Percentiles rank a stretch among this genome's conserved stretches.
These are phyloP conservation scores for Cutaneotrichosporon cutaneum DNA, from an alignment of 1,284 basidiomycete genomes.

Conservation along the genomic window DNA sequence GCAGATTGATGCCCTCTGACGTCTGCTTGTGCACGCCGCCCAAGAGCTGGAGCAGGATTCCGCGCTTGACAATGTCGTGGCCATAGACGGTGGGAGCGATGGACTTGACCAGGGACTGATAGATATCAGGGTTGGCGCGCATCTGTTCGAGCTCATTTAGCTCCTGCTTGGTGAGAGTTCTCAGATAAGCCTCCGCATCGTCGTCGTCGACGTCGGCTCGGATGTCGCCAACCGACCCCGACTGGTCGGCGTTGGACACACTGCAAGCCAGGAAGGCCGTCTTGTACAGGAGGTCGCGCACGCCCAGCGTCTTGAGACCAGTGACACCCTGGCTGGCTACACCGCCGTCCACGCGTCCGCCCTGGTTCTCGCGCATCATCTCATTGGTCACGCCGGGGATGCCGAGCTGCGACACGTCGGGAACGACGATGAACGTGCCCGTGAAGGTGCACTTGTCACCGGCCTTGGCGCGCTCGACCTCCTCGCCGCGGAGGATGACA, in stretches of 20 bases:
- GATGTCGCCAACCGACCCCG: conserved; percentile 71
- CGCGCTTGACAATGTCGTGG: conserved; percentile 98
- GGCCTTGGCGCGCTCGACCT: conserved; percentile 96
- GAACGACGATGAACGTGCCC: conserved; percentile 96
- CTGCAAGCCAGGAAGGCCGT: conserved; percentile 98
- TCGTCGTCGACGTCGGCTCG: conserved; percentile 80
- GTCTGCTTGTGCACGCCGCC: conserved; percentile 99
- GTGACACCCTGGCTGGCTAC: conserved; percentile 85
- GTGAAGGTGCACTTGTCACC: conserved; percentile 99
- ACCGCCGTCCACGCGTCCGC: conserved; percentile 65
- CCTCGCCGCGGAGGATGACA: conserved; percentile 89
- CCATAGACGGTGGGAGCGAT: conserved; percentile 99
- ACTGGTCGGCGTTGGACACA: conserved; percentile 87
- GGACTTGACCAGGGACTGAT: conserved; percentile 85
- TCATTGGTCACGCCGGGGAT: conserved; percentile 92
- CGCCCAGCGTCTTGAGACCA: conserved; percentile 90
- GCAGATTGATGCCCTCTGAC: conserved; percentile 89
- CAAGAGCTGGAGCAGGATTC: conserved; percentile 94
- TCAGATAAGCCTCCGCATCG: conserved; percentile 72
- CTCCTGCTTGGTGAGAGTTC: conserved; percentile 87
- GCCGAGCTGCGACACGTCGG: conserved; percentile 94
- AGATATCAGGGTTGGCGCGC: conserved; percentile 92
- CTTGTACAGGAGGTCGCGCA: conserved; percentile 94
- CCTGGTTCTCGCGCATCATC: conserved; percentile 80
- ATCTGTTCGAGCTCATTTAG: conserved; percentile 91